A percentile compares a stretch with the other conserved stretches of the same genome.
Evolutionary conservation across 768 basidiomycete species (phyloP).

Genomic region (Lentinula boryana): DNA sequence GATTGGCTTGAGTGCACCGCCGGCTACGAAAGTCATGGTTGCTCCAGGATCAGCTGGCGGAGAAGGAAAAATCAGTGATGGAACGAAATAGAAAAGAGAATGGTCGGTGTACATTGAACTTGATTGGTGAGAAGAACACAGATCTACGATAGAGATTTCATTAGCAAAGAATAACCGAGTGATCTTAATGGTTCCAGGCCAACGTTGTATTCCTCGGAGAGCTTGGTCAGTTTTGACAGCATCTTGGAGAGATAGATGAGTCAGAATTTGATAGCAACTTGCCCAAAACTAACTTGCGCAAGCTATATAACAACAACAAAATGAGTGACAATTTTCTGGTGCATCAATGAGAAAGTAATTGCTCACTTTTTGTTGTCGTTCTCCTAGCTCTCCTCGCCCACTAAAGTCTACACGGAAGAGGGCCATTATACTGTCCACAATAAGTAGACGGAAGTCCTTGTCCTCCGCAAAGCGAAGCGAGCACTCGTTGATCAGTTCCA

Average conservation of each 20-base stretch:
- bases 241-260: slow-evolving; percentile 39
- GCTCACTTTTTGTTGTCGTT: slow-evolving; percentile 80
- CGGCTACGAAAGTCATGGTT: slow-evolving; percentile 92
- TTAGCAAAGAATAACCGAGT: slow-evolving; percentile 8
- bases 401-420: slow-evolving; percentile 92
- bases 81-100: not conserved
- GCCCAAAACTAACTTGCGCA: slow-evolving; percentile 54
- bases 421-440: slow-evolving; percentile 97
- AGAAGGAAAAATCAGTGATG: slow-evolving; percentile 4
- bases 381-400: slow-evolving; percentile 89
- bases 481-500: slow-evolving; percentile 89
- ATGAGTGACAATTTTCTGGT: not conserved
- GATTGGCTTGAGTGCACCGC: slow-evolving; percentile 80
- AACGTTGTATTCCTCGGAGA: slow-evolving; percentile 91
- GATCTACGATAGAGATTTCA: slow-evolving; percentile 40
- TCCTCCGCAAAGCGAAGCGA: slow-evolving; percentile 87
- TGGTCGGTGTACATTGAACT: slow-evolving; percentile 62
- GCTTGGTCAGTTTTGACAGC: slow-evolving; percentile 86
- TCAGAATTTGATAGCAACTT: not conserved
- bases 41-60: slow-evolving; percentile 85
- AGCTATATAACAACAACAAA: slow-evolving; percentile 39
- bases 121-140: slow-evolving; percentile 89
- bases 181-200: slow-evolving; percentile 10
- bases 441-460: slow-evolving; percentile 74
- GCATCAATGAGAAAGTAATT: not conserved